These are phyloP conservation scores for Moesziomyces globuligerus DNA, from an alignment of 1,284 basidiomycete genomes.

Conservation along the genomic window DNA sequence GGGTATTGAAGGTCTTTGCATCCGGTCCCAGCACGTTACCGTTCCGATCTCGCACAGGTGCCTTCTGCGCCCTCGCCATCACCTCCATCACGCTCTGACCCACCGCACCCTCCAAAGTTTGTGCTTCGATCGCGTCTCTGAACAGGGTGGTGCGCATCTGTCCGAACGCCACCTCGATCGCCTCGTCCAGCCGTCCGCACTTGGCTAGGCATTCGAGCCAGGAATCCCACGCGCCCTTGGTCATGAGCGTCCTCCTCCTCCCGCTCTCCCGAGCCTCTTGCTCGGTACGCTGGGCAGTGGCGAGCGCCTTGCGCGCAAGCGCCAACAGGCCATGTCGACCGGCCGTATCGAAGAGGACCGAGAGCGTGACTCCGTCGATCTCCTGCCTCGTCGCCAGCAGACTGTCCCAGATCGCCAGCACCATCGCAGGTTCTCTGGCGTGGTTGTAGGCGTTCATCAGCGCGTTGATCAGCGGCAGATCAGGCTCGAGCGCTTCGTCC, in stretches of 20 bases:
- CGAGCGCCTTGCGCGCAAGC: slow-evolving; percentile 32
- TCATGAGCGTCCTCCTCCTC: slow-evolving; percentile 72
- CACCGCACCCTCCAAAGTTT: neutral
- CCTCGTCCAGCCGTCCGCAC: slow-evolving; percentile 76
- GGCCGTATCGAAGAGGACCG: slow-evolving; percentile 85
- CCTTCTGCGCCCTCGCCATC: slow-evolving; percentile 5
- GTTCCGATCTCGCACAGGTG: slow-evolving; percentile 14
- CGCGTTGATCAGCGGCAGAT: slow-evolving; percentile 82
- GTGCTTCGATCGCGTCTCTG: slow-evolving; percentile 6
- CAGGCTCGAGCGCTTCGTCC: slow-evolving; percentile 79
- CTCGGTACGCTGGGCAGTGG: slow-evolving; percentile 27
- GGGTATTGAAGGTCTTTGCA: slow-evolving; percentile 64
- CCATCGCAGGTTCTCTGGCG: slow-evolving; percentile 76
- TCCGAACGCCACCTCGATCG: slow-evolving; percentile 74
- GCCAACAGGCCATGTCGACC: slow-evolving; percentile 71
- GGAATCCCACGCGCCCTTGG: slow-evolving; percentile 75
- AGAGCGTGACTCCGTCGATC: slow-evolving; percentile 77
- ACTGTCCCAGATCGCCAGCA: slow-evolving; percentile 82
- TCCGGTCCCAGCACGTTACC: slow-evolving; percentile 50
- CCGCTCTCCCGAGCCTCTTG: slow-evolving; percentile 72
- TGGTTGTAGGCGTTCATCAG: slow-evolving; percentile 90
- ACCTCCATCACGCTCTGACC: slow-evolving; percentile 4
- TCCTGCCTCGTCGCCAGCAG: slow-evolving; percentile 69
- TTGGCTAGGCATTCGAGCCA: slow-evolving; percentile 90
- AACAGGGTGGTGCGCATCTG: slow-evolving; percentile 71